Evolutionary conservation across 805 yeast species (phyloP).

Genomic region (Candida easanensis): DNA sequence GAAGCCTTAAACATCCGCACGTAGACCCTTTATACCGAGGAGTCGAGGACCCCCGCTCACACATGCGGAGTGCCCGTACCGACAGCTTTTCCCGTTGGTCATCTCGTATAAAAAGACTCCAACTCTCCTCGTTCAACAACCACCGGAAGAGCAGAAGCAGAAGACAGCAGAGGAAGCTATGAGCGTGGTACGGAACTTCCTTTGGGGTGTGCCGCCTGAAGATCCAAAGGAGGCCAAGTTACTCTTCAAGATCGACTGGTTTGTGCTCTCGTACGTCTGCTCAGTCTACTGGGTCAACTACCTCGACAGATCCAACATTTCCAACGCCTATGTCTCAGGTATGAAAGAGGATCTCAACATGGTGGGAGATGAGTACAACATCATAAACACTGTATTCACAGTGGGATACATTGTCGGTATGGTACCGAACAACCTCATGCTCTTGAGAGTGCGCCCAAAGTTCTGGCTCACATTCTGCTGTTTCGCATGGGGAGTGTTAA

Average conservation of each 20-base stretch:
- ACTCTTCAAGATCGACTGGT: slow-evolving; percentile 27
- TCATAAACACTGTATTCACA: slow-evolving; percentile 53
- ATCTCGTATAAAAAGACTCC: not conserved
- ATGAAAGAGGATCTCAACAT: slow-evolving; percentile 55
- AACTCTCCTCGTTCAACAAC: not conserved
- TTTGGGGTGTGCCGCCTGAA: slow-evolving; percentile 27
- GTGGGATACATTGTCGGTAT: slow-evolving; percentile 61
- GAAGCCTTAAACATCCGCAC: no score
- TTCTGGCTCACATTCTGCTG: slow-evolving; percentile 55
- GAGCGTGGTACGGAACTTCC: slow-evolving; percentile 13
- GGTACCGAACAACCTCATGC: slow-evolving; percentile 57
- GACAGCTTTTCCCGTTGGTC: not conserved
- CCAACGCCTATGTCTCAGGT: slow-evolving; percentile 65
- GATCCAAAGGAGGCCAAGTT: slow-evolving; percentile 22
- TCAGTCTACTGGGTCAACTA: slow-evolving; percentile 42
- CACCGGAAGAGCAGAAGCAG: not conserved
- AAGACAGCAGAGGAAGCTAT: not conserved
- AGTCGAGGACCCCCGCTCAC: no score
- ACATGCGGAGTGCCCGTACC: no score
- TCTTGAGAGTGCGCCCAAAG: slow-evolving; percentile 51
- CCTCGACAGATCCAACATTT: slow-evolving; percentile 53
- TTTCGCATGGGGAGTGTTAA: slow-evolving; percentile 54
- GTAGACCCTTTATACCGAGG: no score
- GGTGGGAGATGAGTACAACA: slow-evolving; percentile 47
- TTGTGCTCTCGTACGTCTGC: slow-evolving; percentile 23